Evolutionary conservation across 345 rosid genomes (phyloP).

Genomic region (Gossypium arboreum): DNA sequence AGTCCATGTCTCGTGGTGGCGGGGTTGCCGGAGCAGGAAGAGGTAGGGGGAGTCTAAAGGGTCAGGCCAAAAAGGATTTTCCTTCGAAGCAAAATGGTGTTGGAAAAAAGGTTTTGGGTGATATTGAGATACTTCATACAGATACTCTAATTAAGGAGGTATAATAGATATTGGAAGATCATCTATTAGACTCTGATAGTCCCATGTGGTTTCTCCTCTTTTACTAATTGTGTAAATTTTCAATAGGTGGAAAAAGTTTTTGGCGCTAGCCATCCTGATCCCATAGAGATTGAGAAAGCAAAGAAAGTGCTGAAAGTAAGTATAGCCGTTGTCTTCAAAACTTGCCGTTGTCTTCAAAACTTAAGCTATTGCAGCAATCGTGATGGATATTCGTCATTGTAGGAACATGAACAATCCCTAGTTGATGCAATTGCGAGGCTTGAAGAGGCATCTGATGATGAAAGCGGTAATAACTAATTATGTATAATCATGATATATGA

Average conservation of each 20-base stretch:
- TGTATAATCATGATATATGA: slow-evolving; percentile 34
- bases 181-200: slow-evolving; percentile 6
- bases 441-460: slow-evolving; percentile 92
- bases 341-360: background rate
- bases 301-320: slow-evolving; percentile 83
- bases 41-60: slow-evolving; percentile 67
- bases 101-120: slow-evolving; percentile 73
- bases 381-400: slow-evolving; percentile 18
- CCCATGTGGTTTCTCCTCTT: background rate
- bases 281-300: slow-evolving; percentile 72
- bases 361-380: background rate
- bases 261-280: slow-evolving; percentile 62
- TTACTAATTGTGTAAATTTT: slow-evolving; percentile 9
- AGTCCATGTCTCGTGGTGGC: slow-evolving; percentile 67
- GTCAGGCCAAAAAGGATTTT: slow-evolving; percentile 45
- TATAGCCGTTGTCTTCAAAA: background rate
- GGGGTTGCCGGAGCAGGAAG: slow-evolving; percentile 55
- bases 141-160: slow-evolving; percentile 90
- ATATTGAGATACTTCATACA: slow-evolving; percentile 87
- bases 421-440: slow-evolving; percentile 84
- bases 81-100: slow-evolving; percentile 63
- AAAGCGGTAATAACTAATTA: slow-evolving; percentile 87
- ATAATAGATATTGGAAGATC: slow-evolving; percentile 12
- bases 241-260: slow-evolving; percentile 87
- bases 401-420: slow-evolving; percentile 94